Base-by-base conservation (phyloP, 129 eudicot species). In the Flaveria linearis region DNA sequence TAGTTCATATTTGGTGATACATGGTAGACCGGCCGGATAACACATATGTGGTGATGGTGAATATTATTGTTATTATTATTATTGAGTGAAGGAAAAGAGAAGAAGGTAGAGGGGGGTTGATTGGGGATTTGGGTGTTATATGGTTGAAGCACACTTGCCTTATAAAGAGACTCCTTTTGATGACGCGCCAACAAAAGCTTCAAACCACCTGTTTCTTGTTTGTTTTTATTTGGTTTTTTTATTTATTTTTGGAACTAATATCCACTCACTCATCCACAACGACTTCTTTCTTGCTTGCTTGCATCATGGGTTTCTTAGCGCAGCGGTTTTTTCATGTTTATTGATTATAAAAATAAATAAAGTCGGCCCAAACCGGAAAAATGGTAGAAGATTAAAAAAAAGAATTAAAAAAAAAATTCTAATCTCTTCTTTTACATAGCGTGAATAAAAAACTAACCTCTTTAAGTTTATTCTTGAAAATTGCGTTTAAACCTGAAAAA, bases 1-100 rank as follows among this genome's bases (percentile, higher is more conserved):
- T 58, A 62, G 50, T 6, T 25, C 71, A 65, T 55, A 26, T 26
- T 14, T 16, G 18, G 23, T 43, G 16, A 11, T 47, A 78, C 61
- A 33, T 28, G 81, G 7, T 22, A 71, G 20, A 43, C 52, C 76
- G 9, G 45, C 63, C 1, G 83, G 77, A 81, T 87, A 85, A 57
- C 96, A 87, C 96, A 89, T 89, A 9, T 63, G 69, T 63, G 68
- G 28, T 62, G 69, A 56, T 18, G 6, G 22, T 28, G 42, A 63
- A 30, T 78, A 70, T 30, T 30, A 30, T 2, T 28, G 0, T 33
- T 33, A 4, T 4, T 33, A 4, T 36, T 36, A 36, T 36, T 36
- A 36, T 52, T 23, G 63, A 58, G 69, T 75, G 25, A 41, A 64
- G 68, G 22, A 30, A 2, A 25, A 14, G 0, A 20, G 41, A 28